Base-by-base conservation (phyloP, 805 yeast species). In the Wickerhamomyces bisporus region DNA sequence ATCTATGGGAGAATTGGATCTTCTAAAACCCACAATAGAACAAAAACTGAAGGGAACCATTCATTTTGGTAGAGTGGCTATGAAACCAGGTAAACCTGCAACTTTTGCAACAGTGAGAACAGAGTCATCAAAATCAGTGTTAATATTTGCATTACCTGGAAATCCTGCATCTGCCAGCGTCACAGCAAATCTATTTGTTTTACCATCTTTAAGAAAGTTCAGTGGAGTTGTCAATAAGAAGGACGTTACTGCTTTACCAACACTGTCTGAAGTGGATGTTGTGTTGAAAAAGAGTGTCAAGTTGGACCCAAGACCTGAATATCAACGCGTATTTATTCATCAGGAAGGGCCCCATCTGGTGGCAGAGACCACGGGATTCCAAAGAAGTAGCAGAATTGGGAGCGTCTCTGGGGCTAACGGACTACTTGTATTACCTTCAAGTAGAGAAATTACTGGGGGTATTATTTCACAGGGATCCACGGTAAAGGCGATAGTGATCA, bases 11-110 rank as follows among this genome's bases (percentile, higher is more conserved):
- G 80, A 74, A 47, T 42, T 64, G 25, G 80, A 74, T 48, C 55
- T 72, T 13, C 49, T 74, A 29, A 74, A 74, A 39, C 78, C 79
- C 0, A 60, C 67, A 0, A 68, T 74, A 18, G 72, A 70, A 40
- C 49, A 65, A 26, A 43, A 41, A 10, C 44, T 74, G 14, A 55
- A 58, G 0, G 79, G 77, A 1, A 47, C 42, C 1, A 68, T 74
- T 26, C 75, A 71, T 42, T 74, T 74, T 49, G 80, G 80, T 5
- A 53, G 79, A 30, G 77, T 74, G 6, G 65, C 65, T n/a, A 74
- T 74, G 77, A 74, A 74, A 45, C 80, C 80, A 1, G 80, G 80
- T 0, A 74, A 74, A 43, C 80, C 80, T 3, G 69, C 77, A 2
- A 74, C 80, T 1, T 74, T 73, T 59, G 79, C 78, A 0, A 71